A percentile compares a stretch with the other conserved stretches of the same genome.
These are phyloP conservation scores for Kuraishia piskuri DNA, from an alignment of 805 yeast genomes.

Conservation along the genomic window DNA sequence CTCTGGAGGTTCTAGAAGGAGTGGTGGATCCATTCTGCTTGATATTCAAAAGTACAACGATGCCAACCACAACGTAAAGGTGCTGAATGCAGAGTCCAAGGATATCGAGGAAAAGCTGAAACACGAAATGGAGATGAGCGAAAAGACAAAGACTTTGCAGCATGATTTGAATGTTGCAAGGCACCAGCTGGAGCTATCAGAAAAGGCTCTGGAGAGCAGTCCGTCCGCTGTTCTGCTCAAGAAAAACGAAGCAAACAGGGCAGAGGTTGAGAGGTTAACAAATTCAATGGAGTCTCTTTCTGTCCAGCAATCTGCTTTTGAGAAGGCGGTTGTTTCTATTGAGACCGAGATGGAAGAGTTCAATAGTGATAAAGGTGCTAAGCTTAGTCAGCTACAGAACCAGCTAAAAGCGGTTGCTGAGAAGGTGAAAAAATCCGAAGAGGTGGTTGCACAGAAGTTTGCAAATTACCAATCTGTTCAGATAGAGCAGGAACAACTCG, in stretches of 20 bases:
- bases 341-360: conserved; percentile 81
- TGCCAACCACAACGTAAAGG: conserved; percentile 28
- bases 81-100: conserved; percentile 33
- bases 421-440: conserved; percentile 27
- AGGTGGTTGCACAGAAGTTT: conserved; percentile 34
- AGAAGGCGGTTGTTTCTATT: conserved; percentile 39
- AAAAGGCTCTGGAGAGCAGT: conserved; percentile 46
- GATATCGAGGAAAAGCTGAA: conserved; percentile 30
- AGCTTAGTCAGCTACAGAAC: conserved; percentile 52
- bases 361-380: conserved; percentile 68
- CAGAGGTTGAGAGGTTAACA: conserved; percentile 36
- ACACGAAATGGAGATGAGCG: conserved; percentile 32
- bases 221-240: conserved; percentile 47
- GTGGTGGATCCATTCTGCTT: conserved; percentile 46
- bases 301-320: conserved; percentile 20
- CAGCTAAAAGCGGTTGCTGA: conserved; percentile 37
- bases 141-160: conserved; percentile 46
- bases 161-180: conserved; percentile 46
- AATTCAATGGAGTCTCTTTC: conserved; percentile 28
- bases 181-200: conserved; percentile 51
- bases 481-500: conserved; percentile 62
- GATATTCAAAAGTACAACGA: conserved; percentile 60
- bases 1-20: conserved; percentile 85
- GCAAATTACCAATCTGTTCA: conserved; percentile 54
- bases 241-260: conserved; percentile 34